Evolutionary conservation across 2,329 filamentous ascomycete species (phyloP).

Genomic region (Colletotrichum cordylinicola): DNA sequence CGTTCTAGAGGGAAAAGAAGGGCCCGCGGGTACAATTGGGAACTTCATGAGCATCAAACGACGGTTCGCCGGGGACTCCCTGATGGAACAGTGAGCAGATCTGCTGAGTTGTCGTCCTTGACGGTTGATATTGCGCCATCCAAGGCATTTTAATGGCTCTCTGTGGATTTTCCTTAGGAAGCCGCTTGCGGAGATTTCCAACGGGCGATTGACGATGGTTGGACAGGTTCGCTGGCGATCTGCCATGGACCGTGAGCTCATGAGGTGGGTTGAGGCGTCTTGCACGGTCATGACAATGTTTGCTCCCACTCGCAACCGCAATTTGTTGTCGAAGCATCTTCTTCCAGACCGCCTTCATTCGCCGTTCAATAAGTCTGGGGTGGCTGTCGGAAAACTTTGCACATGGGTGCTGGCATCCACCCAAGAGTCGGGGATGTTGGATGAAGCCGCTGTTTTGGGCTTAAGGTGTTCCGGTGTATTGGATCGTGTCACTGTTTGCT

Average conservation of each 20-base stretch:
- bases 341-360: neutral
- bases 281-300: neutral
- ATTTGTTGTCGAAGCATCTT: neutral
- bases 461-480: constrained; percentile 20
- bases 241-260: neutral
- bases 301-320: neutral
- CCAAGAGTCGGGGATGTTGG: neutral
- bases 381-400: constrained; percentile 3
- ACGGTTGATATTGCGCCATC: constrained; percentile 17
- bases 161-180: neutral
- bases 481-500: constrained; percentile 18
- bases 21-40: constrained; percentile 14
- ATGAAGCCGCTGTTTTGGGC: constrained; percentile 16
- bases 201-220: neutral
- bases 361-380: neutral
- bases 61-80: constrained; percentile 5
- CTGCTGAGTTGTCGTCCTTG: constrained; percentile 16
- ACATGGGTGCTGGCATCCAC: constrained; percentile 1
- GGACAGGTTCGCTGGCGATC: neutral
- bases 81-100: constrained; percentile 1
- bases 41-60: constrained; percentile 23
- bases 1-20: neutral
- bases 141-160: constrained; percentile 12
- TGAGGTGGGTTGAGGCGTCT: neutral
- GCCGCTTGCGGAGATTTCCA: constrained; percentile 1